A percentile compares a stretch with the other conserved stretches of the same genome.
Conservation (phyloP, 805 yeast species). For the Wickerhamiella sergipiensis region DNA sequence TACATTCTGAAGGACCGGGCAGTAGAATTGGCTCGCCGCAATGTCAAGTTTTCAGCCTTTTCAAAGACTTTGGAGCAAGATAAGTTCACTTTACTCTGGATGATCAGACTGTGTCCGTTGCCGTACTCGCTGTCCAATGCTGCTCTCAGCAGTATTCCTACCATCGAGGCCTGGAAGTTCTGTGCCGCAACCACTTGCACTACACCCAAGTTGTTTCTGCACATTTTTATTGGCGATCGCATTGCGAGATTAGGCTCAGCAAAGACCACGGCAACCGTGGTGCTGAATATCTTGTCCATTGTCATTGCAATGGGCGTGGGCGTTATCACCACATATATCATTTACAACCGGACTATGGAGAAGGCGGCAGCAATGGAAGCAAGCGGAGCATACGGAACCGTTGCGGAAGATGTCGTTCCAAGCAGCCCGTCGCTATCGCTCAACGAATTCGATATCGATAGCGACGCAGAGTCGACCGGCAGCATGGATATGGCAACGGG, state of each 20-base stretch:
- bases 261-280: slow-evolving; percentile 35
- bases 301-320: slow-evolving; percentile 42
- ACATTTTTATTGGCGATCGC: slow-evolving; percentile 65
- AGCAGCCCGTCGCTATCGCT: background rate
- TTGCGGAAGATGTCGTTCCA: background rate
- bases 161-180: slow-evolving; percentile 48
- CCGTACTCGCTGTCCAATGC: slow-evolving; percentile 91
- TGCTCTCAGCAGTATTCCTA: slow-evolving; percentile 79
- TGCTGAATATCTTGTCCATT: slow-evolving; percentile 53
- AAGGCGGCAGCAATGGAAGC: slow-evolving; percentile 20
- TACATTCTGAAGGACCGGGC: slow-evolving; percentile 46
- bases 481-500: background rate
- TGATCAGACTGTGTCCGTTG: slow-evolving; percentile 77
- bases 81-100: slow-evolving; percentile 48
- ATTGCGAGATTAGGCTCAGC: slow-evolving; percentile 49
- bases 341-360: slow-evolving; percentile 39
- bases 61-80: slow-evolving; percentile 62
- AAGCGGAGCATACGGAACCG: background rate
- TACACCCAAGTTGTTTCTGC: slow-evolving; percentile 70
- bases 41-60: slow-evolving; percentile 59
- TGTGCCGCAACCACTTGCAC: slow-evolving; percentile 58
- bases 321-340: slow-evolving; percentile 46
- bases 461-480: background rate
- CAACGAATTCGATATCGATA: background rate
- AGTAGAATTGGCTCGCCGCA: slow-evolving; percentile 40